A percentile compares a stretch with the other conserved stretches of the same genome.
phyloP scores from a whole-genome alignment of 2,329 filamentous ascomycete genomes.

The Byssothecium circinans region DNA sequence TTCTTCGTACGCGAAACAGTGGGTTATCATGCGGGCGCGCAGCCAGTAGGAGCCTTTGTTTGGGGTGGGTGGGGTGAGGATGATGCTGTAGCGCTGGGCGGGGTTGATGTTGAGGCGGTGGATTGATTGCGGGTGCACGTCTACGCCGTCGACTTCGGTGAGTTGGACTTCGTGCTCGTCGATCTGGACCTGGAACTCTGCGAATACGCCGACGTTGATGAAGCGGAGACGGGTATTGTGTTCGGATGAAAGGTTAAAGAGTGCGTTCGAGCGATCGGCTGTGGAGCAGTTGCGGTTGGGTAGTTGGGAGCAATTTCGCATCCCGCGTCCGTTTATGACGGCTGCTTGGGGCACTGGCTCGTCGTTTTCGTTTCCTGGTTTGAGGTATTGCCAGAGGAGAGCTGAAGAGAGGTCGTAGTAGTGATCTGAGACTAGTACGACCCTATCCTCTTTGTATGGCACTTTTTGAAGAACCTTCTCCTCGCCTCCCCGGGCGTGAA shows the following conservation, averaged over 20 bases:
- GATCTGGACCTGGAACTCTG: slow-evolving; percentile 57
- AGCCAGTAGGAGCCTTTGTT: slow-evolving; percentile 44
- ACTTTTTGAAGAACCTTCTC: slow-evolving; percentile 48
- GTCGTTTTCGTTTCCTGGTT: slow-evolving; percentile 51
- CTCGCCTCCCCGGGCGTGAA: slow-evolving; percentile 36
- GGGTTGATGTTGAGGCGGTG: slow-evolving; percentile 65
- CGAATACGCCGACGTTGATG: slow-evolving; percentile 73
- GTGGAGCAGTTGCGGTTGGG: slow-evolving; percentile 43
- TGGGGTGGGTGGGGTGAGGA: slow-evolving; percentile 57
- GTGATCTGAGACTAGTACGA: slow-evolving; percentile 67
- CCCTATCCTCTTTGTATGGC: slow-evolving; percentile 56
- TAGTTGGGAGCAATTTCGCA: slow-evolving; percentile 43
- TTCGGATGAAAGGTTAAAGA: slow-evolving; percentile 44
- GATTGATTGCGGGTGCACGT: slow-evolving; percentile 58
- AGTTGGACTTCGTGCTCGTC: slow-evolving; percentile 65
- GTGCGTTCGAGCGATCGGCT: slow-evolving; percentile 25
- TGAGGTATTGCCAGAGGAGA: slow-evolving; percentile 58
- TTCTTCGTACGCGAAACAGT: slow-evolving; percentile 60
- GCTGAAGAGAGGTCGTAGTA: slow-evolving; percentile 61
- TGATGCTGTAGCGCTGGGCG: slow-evolving; percentile 69
- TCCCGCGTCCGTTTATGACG: slow-evolving; percentile 47
- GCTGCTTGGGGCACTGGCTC: slow-evolving; percentile 58
- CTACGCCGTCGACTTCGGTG: slow-evolving; percentile 68
- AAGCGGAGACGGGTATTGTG: slow-evolving; percentile 72
- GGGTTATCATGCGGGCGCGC: slow-evolving; percentile 62